A percentile compares a stretch with the other conserved stretches of the same genome.
phyloP scores from a whole-genome alignment of 2,329 filamentous ascomycete species.

The Colletotrichum sp. region DNA sequence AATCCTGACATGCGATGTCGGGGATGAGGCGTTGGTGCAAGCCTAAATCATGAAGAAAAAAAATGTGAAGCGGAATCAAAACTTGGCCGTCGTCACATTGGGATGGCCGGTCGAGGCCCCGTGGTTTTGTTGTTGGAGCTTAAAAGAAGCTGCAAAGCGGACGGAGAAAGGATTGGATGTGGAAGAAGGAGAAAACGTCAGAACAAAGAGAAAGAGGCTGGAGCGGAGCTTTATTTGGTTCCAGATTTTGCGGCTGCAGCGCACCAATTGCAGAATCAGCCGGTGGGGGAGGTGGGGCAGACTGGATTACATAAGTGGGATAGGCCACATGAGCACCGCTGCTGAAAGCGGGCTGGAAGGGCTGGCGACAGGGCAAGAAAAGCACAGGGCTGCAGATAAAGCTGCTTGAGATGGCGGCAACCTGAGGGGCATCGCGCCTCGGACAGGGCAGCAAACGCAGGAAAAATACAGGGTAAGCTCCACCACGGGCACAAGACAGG shows the following conservation, averaged over 20 bases:
- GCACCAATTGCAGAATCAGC: constrained; percentile 16
- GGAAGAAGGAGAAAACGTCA: constrained; percentile 18
- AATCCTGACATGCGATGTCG: constrained; percentile 28
- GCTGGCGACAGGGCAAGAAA: constrained; percentile 8
- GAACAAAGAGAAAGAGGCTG: constrained; percentile 22
- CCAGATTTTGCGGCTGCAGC: constrained; percentile 13
- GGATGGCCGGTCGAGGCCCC: constrained; percentile 3
- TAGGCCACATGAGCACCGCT: not conserved
- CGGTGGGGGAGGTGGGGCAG: not conserved
- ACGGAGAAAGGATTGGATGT: constrained; percentile 12
- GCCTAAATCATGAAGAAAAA: constrained; percentile 10
- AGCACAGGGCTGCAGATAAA: not conserved
- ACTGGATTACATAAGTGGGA: constrained; percentile 6
- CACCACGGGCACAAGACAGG: not conserved
- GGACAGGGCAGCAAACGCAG: not conserved
- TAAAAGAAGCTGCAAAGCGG: constrained; percentile 2
- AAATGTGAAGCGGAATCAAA: not conserved
- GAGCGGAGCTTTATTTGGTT: constrained; percentile 23
- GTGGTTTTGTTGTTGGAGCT: not conserved
- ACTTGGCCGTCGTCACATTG: constrained; percentile 17
- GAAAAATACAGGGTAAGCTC: not conserved
- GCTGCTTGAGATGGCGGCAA: not conserved
- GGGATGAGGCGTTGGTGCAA: not conserved
- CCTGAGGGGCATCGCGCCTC: not conserved
- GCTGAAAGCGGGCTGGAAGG: constrained; percentile 6